Conservation (phyloP, 768 basidiomycete genomes). For the Rhodotorula diobovata region DNA sequence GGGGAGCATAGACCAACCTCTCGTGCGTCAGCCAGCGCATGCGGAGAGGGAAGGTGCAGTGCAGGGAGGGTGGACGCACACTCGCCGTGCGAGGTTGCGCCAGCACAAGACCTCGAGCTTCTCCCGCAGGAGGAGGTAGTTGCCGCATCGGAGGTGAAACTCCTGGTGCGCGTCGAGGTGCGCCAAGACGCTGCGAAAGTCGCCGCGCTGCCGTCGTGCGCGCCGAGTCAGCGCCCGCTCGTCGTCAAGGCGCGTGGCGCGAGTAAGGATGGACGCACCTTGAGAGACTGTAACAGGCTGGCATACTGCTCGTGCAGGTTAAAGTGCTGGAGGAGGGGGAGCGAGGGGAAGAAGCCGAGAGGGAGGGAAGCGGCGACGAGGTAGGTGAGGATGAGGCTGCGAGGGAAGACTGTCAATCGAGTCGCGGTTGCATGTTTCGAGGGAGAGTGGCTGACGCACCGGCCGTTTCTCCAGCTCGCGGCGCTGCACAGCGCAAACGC, state of each 20-base stretch:
- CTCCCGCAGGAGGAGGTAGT: constrained; percentile 40
- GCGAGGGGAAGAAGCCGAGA: constrained; percentile 37
- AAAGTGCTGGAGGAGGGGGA: constrained; percentile 27
- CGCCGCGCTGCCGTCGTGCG: constrained; percentile 24
- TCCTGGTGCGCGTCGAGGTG: constrained; percentile 18
- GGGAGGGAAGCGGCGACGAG: constrained; percentile 37
- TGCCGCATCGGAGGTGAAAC: constrained; percentile 35
- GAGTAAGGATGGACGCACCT: constrained; percentile 9
- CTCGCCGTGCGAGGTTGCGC: constrained; percentile 40
- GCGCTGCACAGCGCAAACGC: constrained; percentile 32
- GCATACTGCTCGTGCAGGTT: constrained; percentile 28
- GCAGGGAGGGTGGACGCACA: constrained; percentile 44
- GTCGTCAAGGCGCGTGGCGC: background rate
- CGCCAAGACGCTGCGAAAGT: constrained; percentile 16
- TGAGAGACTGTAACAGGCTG: constrained; percentile 20
- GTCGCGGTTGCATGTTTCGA: background rate
- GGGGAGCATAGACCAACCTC: no score
- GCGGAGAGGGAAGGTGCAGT: background rate
- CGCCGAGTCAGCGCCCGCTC: no score
- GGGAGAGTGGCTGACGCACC: constrained; percentile 17
- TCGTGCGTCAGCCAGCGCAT: no score
- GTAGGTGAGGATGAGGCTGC: constrained; percentile 42
- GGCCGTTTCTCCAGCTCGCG: constrained; percentile 13
- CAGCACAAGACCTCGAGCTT: constrained; percentile 44
- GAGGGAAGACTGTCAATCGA: accelerated